phyloP scores from a whole-genome alignment of 257 asterid species.

The Jacaranda copaia region DNA sequence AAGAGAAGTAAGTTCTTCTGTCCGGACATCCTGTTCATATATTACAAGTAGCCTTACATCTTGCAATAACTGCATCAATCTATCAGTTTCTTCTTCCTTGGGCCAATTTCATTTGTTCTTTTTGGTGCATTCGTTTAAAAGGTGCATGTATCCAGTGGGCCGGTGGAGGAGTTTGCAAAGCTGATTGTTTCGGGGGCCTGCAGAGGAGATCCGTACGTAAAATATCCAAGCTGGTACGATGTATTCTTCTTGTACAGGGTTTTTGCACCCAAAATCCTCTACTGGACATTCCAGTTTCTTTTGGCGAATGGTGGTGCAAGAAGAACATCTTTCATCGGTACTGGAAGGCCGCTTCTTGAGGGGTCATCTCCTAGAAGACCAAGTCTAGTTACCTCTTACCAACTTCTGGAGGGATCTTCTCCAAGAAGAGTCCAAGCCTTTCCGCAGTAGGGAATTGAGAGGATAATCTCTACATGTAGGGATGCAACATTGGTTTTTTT shows the following conservation, averaged over 20 bases:
- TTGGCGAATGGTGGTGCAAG: slow-evolving; percentile 49
- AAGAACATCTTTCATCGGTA: slow-evolving; percentile 79
- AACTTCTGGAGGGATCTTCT: slow-evolving; percentile 39
- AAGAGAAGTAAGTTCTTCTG: slow-evolving; percentile 63
- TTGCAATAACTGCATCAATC: not conserved
- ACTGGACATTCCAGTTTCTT: slow-evolving; percentile 77
- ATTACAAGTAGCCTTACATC: not conserved
- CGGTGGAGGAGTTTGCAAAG: slow-evolving; percentile 87
- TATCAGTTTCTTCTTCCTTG: too few relatives aligned
- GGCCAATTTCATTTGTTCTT: not conserved
- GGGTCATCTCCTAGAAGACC: slow-evolving; percentile 42
- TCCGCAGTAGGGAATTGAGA: slow-evolving; percentile 51
- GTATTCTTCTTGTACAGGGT: slow-evolving; percentile 77
- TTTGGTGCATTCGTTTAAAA: slow-evolving; percentile 24
- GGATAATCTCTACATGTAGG: not conserved
- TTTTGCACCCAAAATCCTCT: slow-evolving; percentile 77
- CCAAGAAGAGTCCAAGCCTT: slow-evolving; percentile 20
- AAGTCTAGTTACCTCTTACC: not conserved
- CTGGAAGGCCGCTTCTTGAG: slow-evolving; percentile 69
- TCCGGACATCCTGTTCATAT: not conserved
- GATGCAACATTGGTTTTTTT: not conserved
- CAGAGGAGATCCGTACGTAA: slow-evolving; percentile 82
- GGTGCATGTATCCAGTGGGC: slow-evolving; percentile 73
- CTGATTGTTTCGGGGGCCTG: slow-evolving; percentile 79
- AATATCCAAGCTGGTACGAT: slow-evolving; percentile 89